phyloP scores from a whole-genome alignment of 2,329 filamentous ascomycete species.

The Colletotrichum chlorophyti region DNA sequence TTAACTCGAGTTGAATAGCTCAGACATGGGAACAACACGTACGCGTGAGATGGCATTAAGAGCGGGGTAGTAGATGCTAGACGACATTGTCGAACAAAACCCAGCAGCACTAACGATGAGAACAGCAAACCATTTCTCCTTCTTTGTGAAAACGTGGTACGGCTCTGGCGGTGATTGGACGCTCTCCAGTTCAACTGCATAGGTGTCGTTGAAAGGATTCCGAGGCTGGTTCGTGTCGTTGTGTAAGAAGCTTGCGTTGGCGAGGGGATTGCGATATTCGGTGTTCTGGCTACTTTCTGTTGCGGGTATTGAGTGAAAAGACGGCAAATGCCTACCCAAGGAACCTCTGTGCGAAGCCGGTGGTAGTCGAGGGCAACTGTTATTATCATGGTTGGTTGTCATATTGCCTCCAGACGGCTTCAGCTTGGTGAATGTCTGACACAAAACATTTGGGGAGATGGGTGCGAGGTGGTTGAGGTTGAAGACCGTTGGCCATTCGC shows the following conservation, averaged over 20 bases:
- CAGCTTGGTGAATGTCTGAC: no score
- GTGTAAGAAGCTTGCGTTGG: neutral
- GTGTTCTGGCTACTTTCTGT: neutral
- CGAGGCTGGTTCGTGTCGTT: neutral
- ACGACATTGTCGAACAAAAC: constrained; percentile 59
- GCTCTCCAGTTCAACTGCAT: neutral
- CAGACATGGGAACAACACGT: neutral
- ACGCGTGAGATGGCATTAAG: constrained; percentile 45
- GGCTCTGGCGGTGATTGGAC: neutral
- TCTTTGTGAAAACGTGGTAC: constrained; percentile 43
- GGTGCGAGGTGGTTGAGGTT: no score
- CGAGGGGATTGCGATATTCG: neutral
- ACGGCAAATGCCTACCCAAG: neutral
- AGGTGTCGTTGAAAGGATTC: constrained; percentile 7
- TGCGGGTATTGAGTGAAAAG: neutral
- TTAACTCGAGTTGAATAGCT: neutral
- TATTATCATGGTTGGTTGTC: no score
- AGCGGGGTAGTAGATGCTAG: constrained; percentile 58
- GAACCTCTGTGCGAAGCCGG: neutral
- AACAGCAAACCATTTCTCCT: constrained; percentile 53
- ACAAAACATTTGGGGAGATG: no score
- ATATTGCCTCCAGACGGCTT: no score
- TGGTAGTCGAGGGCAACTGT: no score
- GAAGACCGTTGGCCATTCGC: no score
- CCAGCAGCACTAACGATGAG: constrained; percentile 56